Base-by-base conservation (phyloP, 2,329 filamentous ascomycete genomes). In the Eutypa lata region DNA sequence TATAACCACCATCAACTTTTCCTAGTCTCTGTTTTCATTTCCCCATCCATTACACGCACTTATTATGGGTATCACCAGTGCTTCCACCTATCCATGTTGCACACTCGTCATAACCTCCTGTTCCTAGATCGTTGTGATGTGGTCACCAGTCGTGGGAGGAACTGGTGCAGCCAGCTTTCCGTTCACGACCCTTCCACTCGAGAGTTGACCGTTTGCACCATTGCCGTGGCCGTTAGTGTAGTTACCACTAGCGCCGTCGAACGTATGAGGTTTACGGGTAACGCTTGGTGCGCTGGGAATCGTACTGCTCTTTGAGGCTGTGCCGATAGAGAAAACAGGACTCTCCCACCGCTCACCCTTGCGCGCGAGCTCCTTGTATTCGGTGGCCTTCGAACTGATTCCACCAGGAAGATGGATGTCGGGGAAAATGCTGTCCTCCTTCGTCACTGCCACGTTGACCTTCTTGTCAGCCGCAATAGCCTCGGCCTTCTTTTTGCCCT, bases 291-390 rank as follows among this genome's bases (percentile, higher is more conserved):
- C 74, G n/a, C 65, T 68, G 2, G 92, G 91, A 43, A 97, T 80
- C 64, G 88, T 82, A 22, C 74, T 79, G 42, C 89, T 91, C 73
- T 87, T 86, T 51, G 82, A 77, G 11, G 92, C 91, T 43, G 76
- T 81, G 47, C 94, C 93, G 62, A 97, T 88, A 55, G 84, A 87
- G 77, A 99, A 99, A 65, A 99, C 85, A 10, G 93, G 91, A 56
- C 89, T 95, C 78, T 96, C 88, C 94, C 94, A 99, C 71, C 86
- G 87, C 52, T 96, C 89, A 49, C 94, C 94, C 83, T 94, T 91
- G 61, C 78, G 79, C 8, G 93, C 90, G 53, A 96, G 80, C 21
- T 97, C 85, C 75, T 86, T 90, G 81, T 95, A 97, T 72, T 96
- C 91, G 22, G 90, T 95, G 10, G 93, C 92, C 83, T 96, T 97